Evolutionary conservation across 179 eudicot genomes (phyloP).

Genomic region (Spinacia oleracea): DNA sequence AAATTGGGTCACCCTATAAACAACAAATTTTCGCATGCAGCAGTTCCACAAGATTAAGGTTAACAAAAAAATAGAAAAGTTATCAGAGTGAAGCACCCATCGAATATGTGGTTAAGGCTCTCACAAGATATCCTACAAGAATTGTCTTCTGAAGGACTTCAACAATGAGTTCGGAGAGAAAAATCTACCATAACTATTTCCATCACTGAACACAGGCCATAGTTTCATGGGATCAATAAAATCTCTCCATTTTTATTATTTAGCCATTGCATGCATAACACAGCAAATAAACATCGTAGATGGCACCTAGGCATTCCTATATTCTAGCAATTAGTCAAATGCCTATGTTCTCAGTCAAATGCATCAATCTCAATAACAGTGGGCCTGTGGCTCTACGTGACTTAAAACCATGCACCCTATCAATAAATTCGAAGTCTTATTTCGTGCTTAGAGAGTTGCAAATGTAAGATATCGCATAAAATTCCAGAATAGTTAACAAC

Average conservation of each 20-base stretch:
- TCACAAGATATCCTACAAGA: too few species aligned
- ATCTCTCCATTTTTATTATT: background rate
- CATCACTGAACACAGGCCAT: background rate
- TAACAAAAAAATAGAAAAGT: background rate
- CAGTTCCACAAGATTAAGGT: background rate
- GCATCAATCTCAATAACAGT: too few species aligned
- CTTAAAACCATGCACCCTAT: too few species aligned
- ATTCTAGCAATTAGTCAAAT: too few species aligned
- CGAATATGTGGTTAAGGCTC: too few species aligned
- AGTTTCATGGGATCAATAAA: background rate
- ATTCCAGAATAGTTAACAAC: background rate
- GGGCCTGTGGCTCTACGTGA: too few species aligned
- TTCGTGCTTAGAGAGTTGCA: background rate
- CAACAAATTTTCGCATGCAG: background rate
- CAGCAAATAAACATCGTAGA: background rate
- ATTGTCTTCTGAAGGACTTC: too few species aligned
- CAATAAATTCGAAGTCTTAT: too few species aligned
- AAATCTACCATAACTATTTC: background rate
- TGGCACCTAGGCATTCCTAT: too few species aligned
- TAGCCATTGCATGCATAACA: background rate
- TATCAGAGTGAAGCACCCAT: background rate
- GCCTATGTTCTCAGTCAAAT: too few species aligned
- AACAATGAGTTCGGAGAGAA: too few species aligned
- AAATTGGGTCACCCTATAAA: background rate
- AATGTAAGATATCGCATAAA: background rate